Conservation (phyloP, 2,329 filamentous ascomycete species). For the Pseudocercospora cruenta region DNA sequence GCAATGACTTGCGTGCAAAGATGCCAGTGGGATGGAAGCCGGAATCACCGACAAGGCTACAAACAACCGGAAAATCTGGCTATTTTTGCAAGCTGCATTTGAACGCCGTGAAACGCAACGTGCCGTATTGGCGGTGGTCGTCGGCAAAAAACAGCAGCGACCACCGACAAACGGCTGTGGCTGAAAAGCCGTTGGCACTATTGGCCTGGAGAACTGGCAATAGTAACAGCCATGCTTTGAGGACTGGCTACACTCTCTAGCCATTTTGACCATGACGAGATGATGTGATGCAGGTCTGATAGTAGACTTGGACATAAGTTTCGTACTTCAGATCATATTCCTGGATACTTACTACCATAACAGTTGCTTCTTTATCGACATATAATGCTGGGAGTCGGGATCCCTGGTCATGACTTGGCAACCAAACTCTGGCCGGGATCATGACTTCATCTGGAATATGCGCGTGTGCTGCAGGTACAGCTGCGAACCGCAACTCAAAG, state of each 20-base stretch:
- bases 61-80: neutral
- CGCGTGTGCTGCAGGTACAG: neutral
- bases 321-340: no score
- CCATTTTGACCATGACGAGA: no score
- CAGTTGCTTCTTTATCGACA: neutral
- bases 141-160: neutral
- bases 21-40: neutral
- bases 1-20: neutral
- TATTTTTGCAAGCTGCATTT: conserved; percentile 3
- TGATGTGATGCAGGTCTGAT: no score
- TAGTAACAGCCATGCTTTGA: neutral
- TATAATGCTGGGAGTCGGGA: neutral
- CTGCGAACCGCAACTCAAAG: neutral
- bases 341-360: neutral
- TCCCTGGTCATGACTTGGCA: neutral
- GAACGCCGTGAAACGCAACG: neutral
- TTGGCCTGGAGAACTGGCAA: neutral
- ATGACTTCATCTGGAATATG: neutral
- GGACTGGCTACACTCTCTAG: neutral
- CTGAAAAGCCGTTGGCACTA: neutral
- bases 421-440: neutral
- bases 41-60: no score
- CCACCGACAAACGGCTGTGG: neutral
- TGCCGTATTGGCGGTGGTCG: neutral
- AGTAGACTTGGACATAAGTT: no score